Conservation (phyloP, 306 rosid genomes). For the Dryas octopetala region DNA sequence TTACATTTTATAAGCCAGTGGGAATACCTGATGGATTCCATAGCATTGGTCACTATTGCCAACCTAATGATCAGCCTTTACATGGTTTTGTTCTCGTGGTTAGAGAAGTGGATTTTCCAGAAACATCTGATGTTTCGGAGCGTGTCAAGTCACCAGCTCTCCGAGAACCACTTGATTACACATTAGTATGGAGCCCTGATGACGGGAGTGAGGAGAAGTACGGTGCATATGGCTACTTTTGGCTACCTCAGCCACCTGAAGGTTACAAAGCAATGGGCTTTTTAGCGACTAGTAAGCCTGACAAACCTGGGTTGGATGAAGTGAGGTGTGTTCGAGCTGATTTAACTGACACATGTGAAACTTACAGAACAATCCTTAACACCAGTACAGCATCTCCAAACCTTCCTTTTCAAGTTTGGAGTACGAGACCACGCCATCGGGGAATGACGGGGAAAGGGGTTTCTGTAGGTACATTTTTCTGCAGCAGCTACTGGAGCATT, state of each 20-base stretch:
- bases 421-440: conserved; percentile 53
- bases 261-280: conserved; percentile 76
- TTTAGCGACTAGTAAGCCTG: conserved; percentile 58
- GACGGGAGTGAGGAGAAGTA: conserved; percentile 43
- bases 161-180: conserved; percentile 64
- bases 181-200: conserved; percentile 56
- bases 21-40: conserved; percentile 70
- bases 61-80: conserved; percentile 51
- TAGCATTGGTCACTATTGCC: conserved; percentile 82
- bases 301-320: conserved; percentile 67
- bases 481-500: conserved; percentile 37
- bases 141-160: conserved; percentile 49
- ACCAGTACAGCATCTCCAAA: conserved; percentile 26
- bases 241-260: conserved; percentile 81
- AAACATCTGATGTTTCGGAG: conserved; percentile 21
- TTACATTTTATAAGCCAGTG: conserved; percentile 65
- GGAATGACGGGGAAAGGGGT: conserved; percentile 76
- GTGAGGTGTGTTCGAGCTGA: conserved; percentile 76
- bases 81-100: conserved; percentile 73
- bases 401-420: conserved; percentile 60
- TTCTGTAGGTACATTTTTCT: conserved; percentile 68
- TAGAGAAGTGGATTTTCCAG: conserved; percentile 49
- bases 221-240: conserved; percentile 56
- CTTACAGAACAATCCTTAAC: conserved; percentile 47
- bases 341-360: conserved; percentile 65